These are phyloP conservation scores for Chlamydomonas eustigma DNA, from an alignment of 139 green algal species.

Conservation along the genomic window DNA sequence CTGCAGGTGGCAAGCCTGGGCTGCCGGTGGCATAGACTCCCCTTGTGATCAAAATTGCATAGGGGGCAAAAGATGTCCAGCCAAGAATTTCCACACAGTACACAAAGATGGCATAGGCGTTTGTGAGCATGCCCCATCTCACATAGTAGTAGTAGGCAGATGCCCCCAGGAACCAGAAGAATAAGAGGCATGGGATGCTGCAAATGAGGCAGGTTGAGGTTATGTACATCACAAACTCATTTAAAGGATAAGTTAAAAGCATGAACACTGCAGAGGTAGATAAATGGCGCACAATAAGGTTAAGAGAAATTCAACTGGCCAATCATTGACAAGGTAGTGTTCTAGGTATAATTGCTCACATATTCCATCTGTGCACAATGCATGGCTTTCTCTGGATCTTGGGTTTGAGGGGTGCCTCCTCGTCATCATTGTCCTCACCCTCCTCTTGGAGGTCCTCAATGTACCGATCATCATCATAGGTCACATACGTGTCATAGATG, in stretches of 20 bases:
- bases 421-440: neutral
- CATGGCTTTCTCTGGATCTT: neutral
- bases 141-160: slow-evolving; percentile 19
- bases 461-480: no score
- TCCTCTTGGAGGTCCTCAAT: neutral
- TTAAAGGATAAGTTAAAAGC: no score
- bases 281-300: no score
- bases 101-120: slow-evolving; percentile 29
- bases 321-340: no score
- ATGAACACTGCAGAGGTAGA: no score
- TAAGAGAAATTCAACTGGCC: no score
- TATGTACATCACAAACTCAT: no score
- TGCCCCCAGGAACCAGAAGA: slow-evolving; percentile 13
- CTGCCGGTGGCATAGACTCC: slow-evolving; percentile 19
- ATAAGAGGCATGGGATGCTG: slow-evolving; percentile 12
- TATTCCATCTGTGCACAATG: slow-evolving; percentile 1
- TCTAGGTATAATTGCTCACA: neutral
- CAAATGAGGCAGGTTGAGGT: no score
- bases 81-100: slow-evolving; percentile 41
- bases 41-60: slow-evolving; percentile 29
- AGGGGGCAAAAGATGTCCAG: slow-evolving; percentile 33
- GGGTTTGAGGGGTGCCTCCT: neutral
- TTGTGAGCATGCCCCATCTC: neutral
- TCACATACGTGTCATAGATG: no score
- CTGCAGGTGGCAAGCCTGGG: slow-evolving; percentile 8